Conservation (phyloP, 257 asterid genomes). For the Jaltomata sinuosa region DNA sequence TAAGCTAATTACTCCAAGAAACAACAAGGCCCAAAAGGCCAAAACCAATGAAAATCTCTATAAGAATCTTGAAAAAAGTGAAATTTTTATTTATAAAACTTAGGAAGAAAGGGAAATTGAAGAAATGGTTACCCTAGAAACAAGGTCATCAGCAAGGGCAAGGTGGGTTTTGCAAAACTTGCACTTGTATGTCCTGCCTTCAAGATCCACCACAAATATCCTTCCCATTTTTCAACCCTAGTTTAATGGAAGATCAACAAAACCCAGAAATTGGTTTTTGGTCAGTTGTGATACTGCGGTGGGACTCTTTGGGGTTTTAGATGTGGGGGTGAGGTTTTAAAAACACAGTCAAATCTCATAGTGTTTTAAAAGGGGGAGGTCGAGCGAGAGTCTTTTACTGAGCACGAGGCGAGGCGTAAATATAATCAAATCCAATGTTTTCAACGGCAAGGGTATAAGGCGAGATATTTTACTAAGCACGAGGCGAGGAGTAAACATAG, state of each 20-base stretch:
- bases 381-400: too few species aligned
- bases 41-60: neutral
- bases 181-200: conserved; percentile 65
- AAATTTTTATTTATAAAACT: neutral
- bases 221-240: conserved; percentile 67
- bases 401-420: too few species aligned
- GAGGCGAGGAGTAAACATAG: too few species aligned
- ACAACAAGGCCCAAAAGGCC: neutral
- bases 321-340: too few species aligned
- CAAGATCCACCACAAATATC: conserved; percentile 57
- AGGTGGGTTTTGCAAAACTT: conserved; percentile 65
- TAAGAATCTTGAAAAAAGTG: neutral
- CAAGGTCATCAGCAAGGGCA: conserved; percentile 46
- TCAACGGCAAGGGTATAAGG: too few species aligned
- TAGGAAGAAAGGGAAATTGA: neutral
- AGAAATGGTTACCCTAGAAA: conserved; percentile 34
- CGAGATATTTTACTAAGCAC: too few species aligned
- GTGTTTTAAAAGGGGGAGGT: too few species aligned
- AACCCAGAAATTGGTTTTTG: neutral
- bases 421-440: too few species aligned
- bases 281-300: neutral
- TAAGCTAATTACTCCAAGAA: neutral
- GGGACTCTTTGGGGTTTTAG: neutral
- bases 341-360: too few species aligned
- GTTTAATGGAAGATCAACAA: neutral